Percentiles rank a stretch among this genome's conserved stretches.
Evolutionary conservation across 208 protist species (phyloP).

Genomic region (Naegleria lovaniensis): DNA sequence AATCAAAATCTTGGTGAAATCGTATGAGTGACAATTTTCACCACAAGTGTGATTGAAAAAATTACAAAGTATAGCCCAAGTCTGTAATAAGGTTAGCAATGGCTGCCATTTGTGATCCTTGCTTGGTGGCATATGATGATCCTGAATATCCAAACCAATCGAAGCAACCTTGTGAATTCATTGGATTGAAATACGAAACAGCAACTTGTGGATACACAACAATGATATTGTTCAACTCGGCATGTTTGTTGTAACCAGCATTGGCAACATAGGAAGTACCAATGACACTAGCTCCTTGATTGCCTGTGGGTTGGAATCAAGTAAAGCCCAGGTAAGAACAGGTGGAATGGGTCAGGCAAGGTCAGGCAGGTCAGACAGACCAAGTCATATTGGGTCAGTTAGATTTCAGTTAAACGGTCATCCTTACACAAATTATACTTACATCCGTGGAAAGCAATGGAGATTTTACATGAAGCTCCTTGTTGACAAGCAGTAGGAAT

Average conservation of each 20-base stretch:
- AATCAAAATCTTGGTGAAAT: background rate
- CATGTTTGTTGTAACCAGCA: conserved; percentile 41
- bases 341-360: too few species aligned
- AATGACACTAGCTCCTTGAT: conserved; percentile 29
- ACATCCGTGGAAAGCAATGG: conserved; percentile 46
- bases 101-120: conserved; percentile 21
- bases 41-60: background rate
- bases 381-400: too few species aligned
- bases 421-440: too few species aligned
- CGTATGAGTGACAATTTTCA: background rate
- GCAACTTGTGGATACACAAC: conserved; percentile 46
- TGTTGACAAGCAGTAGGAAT: conserved; percentile 31
- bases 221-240: conserved; percentile 50
- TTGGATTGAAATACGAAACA: background rate
- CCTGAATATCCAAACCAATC: conserved; percentile 40
- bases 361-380: too few species aligned
- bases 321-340: too few species aligned
- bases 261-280: conserved; percentile 35
- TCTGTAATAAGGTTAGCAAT: background rate
- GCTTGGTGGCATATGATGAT: conserved; percentile 12
- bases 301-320: too few species aligned
- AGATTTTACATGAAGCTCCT: conserved; percentile 32
- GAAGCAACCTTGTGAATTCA: conserved; percentile 42
- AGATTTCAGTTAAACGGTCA: too few species aligned
- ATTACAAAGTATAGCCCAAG: background rate